phyloP scores from a whole-genome alignment of 352 stramenopile genomes.

The Globisporangium recalcitrans region DNA sequence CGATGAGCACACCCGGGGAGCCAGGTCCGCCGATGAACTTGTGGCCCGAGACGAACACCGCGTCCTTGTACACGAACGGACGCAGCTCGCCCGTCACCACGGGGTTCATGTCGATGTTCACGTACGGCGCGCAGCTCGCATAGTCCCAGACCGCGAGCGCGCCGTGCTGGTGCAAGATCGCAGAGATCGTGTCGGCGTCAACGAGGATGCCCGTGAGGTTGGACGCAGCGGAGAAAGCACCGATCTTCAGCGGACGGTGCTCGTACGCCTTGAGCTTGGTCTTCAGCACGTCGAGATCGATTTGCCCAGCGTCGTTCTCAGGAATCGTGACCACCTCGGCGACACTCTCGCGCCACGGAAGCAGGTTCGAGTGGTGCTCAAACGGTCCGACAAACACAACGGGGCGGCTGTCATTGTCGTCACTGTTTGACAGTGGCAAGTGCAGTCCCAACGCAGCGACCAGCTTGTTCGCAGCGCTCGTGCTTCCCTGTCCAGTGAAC shows the following conservation, averaged over 20 bases:
- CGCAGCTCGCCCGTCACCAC: constrained; percentile 25
- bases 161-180: constrained; percentile 88
- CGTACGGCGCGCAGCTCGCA: constrained; percentile 91
- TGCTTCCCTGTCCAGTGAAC: constrained; percentile 89
- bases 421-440: not conserved
- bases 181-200: constrained; percentile 86
- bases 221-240: constrained; percentile 90
- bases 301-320: constrained; percentile 36
- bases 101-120: constrained; percentile 95
- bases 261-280: constrained; percentile 45
- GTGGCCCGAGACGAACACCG: constrained; percentile 94
- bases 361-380: constrained; percentile 97
- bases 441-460: constrained; percentile 56
- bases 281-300: constrained; percentile 51
- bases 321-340: constrained; percentile 80
- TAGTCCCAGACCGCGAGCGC: constrained; percentile 95
- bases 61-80: constrained; percentile 83
- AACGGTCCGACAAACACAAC: constrained; percentile 93
- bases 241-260: constrained; percentile 68
- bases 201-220: constrained; percentile 94
- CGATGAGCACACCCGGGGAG: constrained; percentile 91
- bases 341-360: constrained; percentile 94
- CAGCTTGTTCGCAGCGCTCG: constrained; percentile 78
- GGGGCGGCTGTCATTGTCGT: constrained; percentile 27
- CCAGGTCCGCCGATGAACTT: constrained; percentile 94